Evolutionary conservation across 306 rosid species (phyloP).

Genomic region (Vigna angularis): DNA sequence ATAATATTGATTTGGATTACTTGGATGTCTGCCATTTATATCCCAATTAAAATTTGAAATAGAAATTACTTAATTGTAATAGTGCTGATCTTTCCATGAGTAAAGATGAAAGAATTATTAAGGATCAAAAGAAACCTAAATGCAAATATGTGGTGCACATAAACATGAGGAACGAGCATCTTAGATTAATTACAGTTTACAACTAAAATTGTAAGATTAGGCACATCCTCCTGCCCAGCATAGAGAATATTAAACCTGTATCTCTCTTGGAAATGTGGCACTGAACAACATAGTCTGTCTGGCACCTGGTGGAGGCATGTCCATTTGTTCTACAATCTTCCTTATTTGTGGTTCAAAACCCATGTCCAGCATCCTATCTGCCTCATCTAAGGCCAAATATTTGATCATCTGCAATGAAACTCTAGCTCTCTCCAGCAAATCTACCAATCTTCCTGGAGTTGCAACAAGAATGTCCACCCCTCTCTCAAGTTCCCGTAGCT

Average conservation of each 20-base stretch:
- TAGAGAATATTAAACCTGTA: conserved; percentile 61
- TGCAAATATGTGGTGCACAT: conserved; percentile 22
- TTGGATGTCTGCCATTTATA: conserved; percentile 20
- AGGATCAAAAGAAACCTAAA: conserved; percentile 7
- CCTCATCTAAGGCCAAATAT: conserved; percentile 57
- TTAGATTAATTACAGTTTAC: conserved; percentile 17
- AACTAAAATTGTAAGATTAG: conserved; percentile 12
- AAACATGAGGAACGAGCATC: conserved; percentile 20
- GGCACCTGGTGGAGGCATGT: conserved; percentile 85
- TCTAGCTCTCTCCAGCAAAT: conserved; percentile 88
- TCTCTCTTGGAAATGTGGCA: conserved; percentile 91
- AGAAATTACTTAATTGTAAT: conserved; percentile 8
- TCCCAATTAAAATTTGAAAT: conserved; percentile 15
- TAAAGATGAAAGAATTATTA: conserved; percentile 4
- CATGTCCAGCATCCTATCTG: conserved; percentile 60
- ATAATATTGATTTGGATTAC: conserved; percentile 17
- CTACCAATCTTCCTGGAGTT: conserved; percentile 95
- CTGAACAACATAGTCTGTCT: conserved; percentile 91
- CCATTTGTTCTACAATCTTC: conserved; percentile 71
- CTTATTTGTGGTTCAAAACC: conserved; percentile 59
- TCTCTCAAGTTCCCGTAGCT: conserved; percentile 92
- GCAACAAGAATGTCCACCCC: conserved; percentile 97
- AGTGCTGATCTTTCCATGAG: conserved; percentile 9
- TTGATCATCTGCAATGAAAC: conserved; percentile 75
- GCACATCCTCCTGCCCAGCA: conserved; percentile 14